A percentile compares a stretch with the other conserved stretches of the same genome.
These are phyloP conservation scores for Gilbertella persicaria DNA, from an alignment of 371 early-diverging fungal genomes.

Conservation along the genomic window DNA sequence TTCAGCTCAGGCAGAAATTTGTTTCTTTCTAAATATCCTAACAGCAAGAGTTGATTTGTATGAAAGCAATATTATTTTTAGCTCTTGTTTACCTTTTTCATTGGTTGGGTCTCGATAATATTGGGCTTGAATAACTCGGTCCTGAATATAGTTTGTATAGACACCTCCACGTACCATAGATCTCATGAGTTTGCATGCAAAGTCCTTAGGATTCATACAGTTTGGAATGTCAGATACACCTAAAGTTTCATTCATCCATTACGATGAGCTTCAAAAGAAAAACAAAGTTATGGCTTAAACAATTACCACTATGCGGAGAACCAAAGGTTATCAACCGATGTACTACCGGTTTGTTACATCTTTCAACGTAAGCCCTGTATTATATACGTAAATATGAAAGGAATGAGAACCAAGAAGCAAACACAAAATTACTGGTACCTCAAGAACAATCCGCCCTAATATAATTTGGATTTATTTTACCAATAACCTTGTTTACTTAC, in stretches of 20 bases:
- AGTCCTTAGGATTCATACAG: slow-evolving; percentile 57
- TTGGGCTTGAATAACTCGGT: slow-evolving; percentile 89
- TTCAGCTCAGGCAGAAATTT: slow-evolving; percentile 89
- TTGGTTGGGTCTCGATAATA: slow-evolving; percentile 79
- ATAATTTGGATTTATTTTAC: slow-evolving; percentile 1
- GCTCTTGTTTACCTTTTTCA: slow-evolving; percentile 35
- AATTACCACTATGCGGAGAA: slow-evolving; percentile 72
- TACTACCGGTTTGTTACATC: slow-evolving; percentile 78
- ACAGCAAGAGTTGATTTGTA: not conserved
- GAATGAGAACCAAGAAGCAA: not conserved
- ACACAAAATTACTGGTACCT: slow-evolving; percentile 31
- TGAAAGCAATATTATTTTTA: not conserved
- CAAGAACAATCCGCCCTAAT: slow-evolving; percentile 60
- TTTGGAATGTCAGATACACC: slow-evolving; percentile 86
- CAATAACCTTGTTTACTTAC: slow-evolving; percentile 24
- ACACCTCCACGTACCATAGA: slow-evolving; percentile 68
- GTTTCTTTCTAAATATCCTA: slow-evolving; percentile 71
- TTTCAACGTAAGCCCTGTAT: slow-evolving; percentile 75
- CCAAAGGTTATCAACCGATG: slow-evolving; percentile 86
- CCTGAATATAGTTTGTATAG: slow-evolving; percentile 80
- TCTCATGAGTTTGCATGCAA: slow-evolving; percentile 69
- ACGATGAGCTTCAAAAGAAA: not conserved
- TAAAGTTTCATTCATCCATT: slow-evolving; percentile 9
- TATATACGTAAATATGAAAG: not conserved
- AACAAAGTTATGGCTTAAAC: not conserved